Base-by-base conservation (phyloP, 2,329 filamentous ascomycete species). In the Gnomoniopsis sp. region DNA sequence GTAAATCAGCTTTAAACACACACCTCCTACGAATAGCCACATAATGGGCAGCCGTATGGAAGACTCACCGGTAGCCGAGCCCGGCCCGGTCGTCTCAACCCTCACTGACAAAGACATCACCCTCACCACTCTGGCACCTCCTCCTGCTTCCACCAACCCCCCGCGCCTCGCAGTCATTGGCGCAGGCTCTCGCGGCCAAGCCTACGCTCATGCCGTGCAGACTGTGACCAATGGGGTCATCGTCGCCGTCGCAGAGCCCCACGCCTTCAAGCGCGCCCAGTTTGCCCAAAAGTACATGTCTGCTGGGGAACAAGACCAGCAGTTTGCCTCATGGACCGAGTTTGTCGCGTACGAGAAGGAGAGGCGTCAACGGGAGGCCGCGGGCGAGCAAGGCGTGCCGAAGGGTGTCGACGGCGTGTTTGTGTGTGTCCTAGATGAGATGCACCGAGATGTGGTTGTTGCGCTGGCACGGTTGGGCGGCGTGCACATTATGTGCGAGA, bases 401-500 rank as follows among this genome's bases (percentile, higher is more conserved):
- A 74, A 72, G 6, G 86, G 86, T 1, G 79, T 89, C 2, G 86
- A 89, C 61, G 88, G 80, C 7, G 81, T 74, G 34, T 85, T 85
- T 63, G 77, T 86, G 19, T 86, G 82, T 71, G 91, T 96, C 2
- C 80, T 93, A 11, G 95, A 99, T 72, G 90, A 96, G 73, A 88
- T 90, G 76, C 95, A 99, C 72, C 86, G 86, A 52, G 88, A 92
- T 57, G 91, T 93, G 50, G 83, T 96, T 22, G 80, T 88, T 47
- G 89, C 85, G 1, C 79, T 96, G 54, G 88, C 89, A 1, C 83
- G 83, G 14, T 75, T 87, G 77, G 70, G 83, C 79, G 71, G 71
- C 2, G 75, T 97, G 50, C 92, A 97, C 71, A 86, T 98, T 63
- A 90, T 97, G 80, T 96, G 92, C 71, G 95, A 99, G 79, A 99